Base-by-base conservation (phyloP, 441 rosid genomes). In the Raphanus hybrid region DNA sequence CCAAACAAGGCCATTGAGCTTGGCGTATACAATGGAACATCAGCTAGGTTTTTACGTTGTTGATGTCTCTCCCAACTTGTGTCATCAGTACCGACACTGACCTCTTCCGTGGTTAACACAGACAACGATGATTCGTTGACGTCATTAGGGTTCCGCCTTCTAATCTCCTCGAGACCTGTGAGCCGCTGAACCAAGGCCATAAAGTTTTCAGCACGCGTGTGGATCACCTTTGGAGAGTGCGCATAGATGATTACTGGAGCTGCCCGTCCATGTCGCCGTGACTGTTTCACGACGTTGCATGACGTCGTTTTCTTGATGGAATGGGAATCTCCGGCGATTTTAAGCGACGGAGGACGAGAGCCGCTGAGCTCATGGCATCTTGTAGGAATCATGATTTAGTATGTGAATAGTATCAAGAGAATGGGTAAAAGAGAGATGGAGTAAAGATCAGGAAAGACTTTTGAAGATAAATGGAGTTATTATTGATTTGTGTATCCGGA, bases 111-210 rank as follows among this genome's bases (percentile, higher is more conserved):
- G 5, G 84, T 82, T 14, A 72, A 23, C 11, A 70, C 83, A 1
- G 88, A 82, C 67, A 82, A 81, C 2, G 87, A 72, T 11, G 73
- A n/a, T 6, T 80, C 79, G 50, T 55, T 80, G 3, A 64, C 35
- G 34, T 45, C 57, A 58, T 61, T 73, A 59, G 37, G 11, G 72
- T 50, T 61, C 18, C 67, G 61, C 26, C 58, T 77, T 18, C 16
- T 64, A 61, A 66, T 16, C 52, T 50, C 41, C 0, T 63, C 50
- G 5, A 50, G 67, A 35, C 92, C 91, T 0, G 92, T 89, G 9
- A 89, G 91, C 69, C 77, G 82, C 54, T 89, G 92, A 74, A 89
- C 91, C 78, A 89, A 70, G n/a, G 87, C 85, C 93, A 87, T 89
- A 83, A 89, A 89, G 66, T 89, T 90, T 26, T 78, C 82, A 0